Evolutionary conservation across 805 yeast genomes (phyloP), one percentile per base, ranked within the genome.

Genomic region (Candida morakotiae): DNA sequence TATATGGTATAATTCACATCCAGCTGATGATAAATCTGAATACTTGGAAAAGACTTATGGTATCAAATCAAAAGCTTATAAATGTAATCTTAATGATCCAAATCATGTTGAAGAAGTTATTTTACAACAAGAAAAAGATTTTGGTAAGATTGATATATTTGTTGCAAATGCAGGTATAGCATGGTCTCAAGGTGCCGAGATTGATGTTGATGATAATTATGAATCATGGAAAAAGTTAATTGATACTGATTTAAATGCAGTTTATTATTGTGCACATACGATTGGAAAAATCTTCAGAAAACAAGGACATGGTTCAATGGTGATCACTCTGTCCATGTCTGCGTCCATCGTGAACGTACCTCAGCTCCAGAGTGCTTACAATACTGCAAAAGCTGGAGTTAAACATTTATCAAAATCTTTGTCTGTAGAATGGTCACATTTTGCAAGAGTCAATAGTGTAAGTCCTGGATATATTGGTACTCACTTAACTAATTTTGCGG

Each of bases 311-410:
- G 96, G 96, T 22, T 82, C 94, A 1, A 68, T 88, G 49, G 77
- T 87, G 49, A 71, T 84, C 61, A 87, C 96, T 3, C 87, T 93
- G 5, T 84, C 95, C 28, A 87, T 87, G 84, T 83, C 93, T 18
- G 96, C 85, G n/a, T 86, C 81, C 62, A 81, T 88, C 51, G 93
- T 79, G 49, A 87, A 87, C 60, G 76, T 79, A 43, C 96, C 96
- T 17, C 93, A 88, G 60, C 68, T 77, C 57, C 44, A 59, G 43
- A 66, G 69, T 3, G 64, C 68, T 14, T 64, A 64, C 52, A 64
- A 64, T 45, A 65, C 66, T n/a, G 63, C 60, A 46, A 64, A 64
- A 51, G 69, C 69, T 14, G 69, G 64, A 1, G 60, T 60, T 20
- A 46, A 58, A 37, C 69, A 64, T 48, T 55, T 64, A 35, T 49